Evolutionary conservation across 202 grass and related monocot species (phyloP).

Genomic region (Schoenoplectus triqueter): DNA sequence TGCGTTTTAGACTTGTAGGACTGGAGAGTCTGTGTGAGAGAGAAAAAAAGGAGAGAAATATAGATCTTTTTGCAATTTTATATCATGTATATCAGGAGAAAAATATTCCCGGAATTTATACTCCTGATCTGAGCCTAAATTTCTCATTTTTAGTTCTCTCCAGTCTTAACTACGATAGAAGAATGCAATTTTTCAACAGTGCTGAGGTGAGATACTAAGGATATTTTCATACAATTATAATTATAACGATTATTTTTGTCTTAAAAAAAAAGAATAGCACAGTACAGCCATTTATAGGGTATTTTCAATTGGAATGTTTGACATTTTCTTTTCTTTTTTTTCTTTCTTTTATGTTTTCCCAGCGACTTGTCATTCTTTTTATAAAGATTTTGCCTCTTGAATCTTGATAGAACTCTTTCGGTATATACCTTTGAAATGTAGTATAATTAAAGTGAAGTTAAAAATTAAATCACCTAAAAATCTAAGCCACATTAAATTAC

Average conservation of each 20-base stretch:
- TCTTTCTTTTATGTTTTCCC: no score
- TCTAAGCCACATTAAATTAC: no score
- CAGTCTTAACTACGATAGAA: background rate
- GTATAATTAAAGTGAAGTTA: no score
- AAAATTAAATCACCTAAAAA: no score
- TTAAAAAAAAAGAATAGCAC: no score
- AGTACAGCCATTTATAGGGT: no score
- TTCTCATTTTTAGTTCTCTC: background rate
- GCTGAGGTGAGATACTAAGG: background rate
- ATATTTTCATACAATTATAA: background rate
- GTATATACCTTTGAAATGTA: no score
- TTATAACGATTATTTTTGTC: background rate
- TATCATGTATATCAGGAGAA: conserved; percentile 34
- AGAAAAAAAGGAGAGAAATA: background rate
- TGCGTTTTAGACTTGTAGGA: background rate
- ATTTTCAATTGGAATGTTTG: no score
- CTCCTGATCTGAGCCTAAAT: conserved; percentile 4
- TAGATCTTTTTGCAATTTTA: conserved; percentile 22
- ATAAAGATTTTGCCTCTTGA: no score
- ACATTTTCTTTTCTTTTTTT: no score
- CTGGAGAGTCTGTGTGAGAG: background rate
- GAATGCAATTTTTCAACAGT: background rate
- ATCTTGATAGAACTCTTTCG: no score
- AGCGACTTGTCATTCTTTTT: no score
- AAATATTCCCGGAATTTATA: conserved; percentile 31